A percentile compares a stretch with the other conserved stretches of the same genome.
Conservation (phyloP, 1,139 yeast species). For the Sugiyamaella japonica region DNA sequence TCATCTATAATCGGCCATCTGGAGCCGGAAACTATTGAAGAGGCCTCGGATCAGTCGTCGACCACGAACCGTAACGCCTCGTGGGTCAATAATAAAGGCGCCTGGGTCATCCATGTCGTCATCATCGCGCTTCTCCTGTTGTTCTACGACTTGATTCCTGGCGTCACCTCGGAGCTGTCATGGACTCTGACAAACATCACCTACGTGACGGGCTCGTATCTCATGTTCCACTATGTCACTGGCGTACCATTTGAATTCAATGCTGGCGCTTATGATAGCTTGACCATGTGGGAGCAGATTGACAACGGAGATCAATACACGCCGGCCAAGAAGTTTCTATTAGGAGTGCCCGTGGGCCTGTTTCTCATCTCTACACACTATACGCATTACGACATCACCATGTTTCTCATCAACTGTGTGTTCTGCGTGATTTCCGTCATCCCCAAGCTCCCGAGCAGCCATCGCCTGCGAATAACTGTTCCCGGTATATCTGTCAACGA, state of each 20-base stretch:
- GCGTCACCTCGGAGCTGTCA: constrained; percentile 75
- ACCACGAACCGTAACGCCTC: constrained; percentile 89
- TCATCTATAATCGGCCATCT: constrained; percentile 74
- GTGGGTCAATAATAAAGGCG: constrained; percentile 91
- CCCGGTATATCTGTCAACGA: constrained; percentile 30
- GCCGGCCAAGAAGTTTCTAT: constrained; percentile 88
- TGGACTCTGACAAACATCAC: constrained; percentile 94
- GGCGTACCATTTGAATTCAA: constrained; percentile 98
- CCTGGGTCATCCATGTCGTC: constrained; percentile 91
- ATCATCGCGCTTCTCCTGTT: constrained; percentile 71
- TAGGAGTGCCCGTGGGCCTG: constrained; percentile 85
- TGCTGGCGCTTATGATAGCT: constrained; percentile 91
- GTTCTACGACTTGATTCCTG: constrained; percentile 74
- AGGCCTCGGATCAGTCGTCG: constrained; percentile 86
- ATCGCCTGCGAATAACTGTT: constrained; percentile 42
- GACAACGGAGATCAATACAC: constrained; percentile 97
- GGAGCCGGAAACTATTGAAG: constrained; percentile 90
- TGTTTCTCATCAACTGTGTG: constrained; percentile 75
- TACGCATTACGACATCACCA: constrained; percentile 75
- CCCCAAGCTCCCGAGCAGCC: constrained; percentile 74
- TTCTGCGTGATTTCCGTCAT: constrained; percentile 81
- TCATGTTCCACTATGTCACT: constrained; percentile 95
- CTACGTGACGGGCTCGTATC: constrained; percentile 86
- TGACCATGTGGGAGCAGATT: constrained; percentile 99
- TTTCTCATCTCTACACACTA: constrained; percentile 89